Evolutionary conservation across 1,284 basidiomycete genomes (phyloP).

Genomic region (Coriolopsis trogii): DNA sequence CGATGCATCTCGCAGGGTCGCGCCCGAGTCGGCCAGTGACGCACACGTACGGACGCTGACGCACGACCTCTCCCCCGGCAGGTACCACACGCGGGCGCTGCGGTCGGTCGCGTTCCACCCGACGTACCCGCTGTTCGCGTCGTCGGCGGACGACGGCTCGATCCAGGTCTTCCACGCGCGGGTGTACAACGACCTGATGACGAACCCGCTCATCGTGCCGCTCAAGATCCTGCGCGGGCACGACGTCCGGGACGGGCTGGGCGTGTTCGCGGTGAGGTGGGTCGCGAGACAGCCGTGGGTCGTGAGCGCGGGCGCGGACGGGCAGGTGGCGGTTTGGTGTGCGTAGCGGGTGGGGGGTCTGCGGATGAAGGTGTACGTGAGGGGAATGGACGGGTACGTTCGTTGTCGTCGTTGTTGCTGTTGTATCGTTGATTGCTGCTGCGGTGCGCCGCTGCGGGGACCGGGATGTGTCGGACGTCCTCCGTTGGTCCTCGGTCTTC

Average conservation of each 20-base stretch:
- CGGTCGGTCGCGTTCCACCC: slow-evolving; percentile 92
- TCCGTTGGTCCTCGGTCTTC: too few species aligned
- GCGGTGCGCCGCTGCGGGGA: too few species aligned
- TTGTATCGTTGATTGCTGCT: too few species aligned
- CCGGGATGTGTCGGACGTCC: too few species aligned
- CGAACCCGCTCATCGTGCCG: slow-evolving; percentile 95
- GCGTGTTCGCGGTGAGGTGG: slow-evolving; percentile 92
- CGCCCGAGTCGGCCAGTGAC: too few species aligned
- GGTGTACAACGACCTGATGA: slow-evolving; percentile 93
- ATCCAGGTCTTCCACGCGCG: slow-evolving; percentile 97
- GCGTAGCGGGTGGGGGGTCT: slow-evolving; percentile 43
- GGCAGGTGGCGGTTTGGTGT: slow-evolving; percentile 88
- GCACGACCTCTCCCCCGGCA: too few species aligned
- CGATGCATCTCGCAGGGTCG: too few species aligned
- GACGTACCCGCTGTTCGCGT: slow-evolving; percentile 94
- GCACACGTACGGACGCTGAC: too few species aligned
- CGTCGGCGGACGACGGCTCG: slow-evolving; percentile 94
- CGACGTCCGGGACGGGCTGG: slow-evolving; percentile 81
- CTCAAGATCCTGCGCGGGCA: slow-evolving; percentile 96
- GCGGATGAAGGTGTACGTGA: not conserved
- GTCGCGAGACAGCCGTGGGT: slow-evolving; percentile 92
- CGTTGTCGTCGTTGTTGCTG: too few species aligned
- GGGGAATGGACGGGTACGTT: not conserved
- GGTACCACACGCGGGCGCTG: slow-evolving; percentile 93
- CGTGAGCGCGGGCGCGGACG: slow-evolving; percentile 92